Conservation (phyloP, 495 filamentous ascomycete species). For the Trichoderma reesei region DNA sequence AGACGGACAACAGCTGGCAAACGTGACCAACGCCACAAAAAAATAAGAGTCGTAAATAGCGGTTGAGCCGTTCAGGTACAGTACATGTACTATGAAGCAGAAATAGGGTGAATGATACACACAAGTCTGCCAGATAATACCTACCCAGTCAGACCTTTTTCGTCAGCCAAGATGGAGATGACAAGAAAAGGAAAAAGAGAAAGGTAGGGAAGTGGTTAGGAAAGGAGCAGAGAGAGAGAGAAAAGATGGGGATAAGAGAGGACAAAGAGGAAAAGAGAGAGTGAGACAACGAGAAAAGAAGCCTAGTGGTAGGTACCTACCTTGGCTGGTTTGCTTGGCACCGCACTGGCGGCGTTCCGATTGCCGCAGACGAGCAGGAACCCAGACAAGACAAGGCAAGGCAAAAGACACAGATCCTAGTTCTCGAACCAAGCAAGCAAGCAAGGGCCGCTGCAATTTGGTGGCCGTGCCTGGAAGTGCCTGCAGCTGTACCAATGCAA, state of each 20-base stretch:
- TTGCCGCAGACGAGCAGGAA: not conserved
- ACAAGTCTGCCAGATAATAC: not conserved
- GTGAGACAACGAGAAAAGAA: too few species aligned
- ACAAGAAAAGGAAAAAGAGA: not conserved
- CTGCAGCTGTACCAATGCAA: too few species aligned
- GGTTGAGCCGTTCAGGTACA: too few species aligned
- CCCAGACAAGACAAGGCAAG: too few species aligned
- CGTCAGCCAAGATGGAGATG: not conserved
- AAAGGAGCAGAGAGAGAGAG: not conserved
- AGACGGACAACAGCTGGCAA: not conserved
- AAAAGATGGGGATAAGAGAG: not conserved
- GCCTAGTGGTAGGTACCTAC: too few species aligned
- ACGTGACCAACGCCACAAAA: not conserved
- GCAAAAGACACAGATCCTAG: too few species aligned
- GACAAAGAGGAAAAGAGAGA: not conserved
- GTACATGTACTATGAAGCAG: too few species aligned
- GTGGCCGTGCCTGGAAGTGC: constrained; percentile 7
- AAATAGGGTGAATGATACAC: too few species aligned
- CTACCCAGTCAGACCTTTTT: not conserved
- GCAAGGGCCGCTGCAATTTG: not conserved
- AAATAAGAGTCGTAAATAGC: too few species aligned
- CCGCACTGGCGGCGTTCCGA: not conserved
- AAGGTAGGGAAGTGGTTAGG: not conserved
- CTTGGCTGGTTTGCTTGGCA: not conserved
- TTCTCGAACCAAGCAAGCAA: not conserved